Conservation (phyloP, 257 asterid genomes). For the Galeopsis tetrahit region DNA sequence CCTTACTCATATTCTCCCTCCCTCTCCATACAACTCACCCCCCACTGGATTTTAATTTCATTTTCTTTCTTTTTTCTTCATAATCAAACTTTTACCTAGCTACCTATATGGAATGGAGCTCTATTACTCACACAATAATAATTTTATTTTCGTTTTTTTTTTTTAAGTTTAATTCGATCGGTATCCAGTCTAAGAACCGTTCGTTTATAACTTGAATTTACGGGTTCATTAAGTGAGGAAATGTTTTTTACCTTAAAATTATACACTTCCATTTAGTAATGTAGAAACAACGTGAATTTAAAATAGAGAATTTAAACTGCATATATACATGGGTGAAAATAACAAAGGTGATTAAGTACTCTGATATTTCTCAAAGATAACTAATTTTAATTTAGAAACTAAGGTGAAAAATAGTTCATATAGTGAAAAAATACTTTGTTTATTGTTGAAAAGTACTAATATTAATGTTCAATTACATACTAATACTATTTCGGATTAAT, state of each 20-base stretch:
- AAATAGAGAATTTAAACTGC: not conserved
- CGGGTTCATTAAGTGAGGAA: not conserved
- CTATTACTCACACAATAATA: too few relatives aligned
- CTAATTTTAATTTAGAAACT: too few relatives aligned
- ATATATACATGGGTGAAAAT: not conserved
- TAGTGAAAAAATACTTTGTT: too few relatives aligned
- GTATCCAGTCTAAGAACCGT: not conserved
- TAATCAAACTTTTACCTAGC: not conserved
- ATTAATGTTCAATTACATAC: too few relatives aligned
- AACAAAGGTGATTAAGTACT: not conserved
- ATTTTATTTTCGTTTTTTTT: too few relatives aligned
- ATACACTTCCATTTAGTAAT: not conserved
- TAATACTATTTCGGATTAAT: too few relatives aligned
- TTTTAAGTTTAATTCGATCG: too few relatives aligned
- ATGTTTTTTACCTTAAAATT: too few relatives aligned
- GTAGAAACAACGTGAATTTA: not conserved
- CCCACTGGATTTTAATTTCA: constrained; percentile 29
- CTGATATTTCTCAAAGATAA: too few relatives aligned
- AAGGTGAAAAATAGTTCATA: too few relatives aligned
- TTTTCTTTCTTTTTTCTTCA: not conserved
- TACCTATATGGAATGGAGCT: too few relatives aligned
- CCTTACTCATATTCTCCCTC: not conserved
- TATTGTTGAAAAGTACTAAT: too few relatives aligned
- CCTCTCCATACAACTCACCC: constrained; percentile 38
- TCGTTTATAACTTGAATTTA: not conserved